Conservation (phyloP, 768 basidiomycete genomes). For the Russula sp. region DNA sequence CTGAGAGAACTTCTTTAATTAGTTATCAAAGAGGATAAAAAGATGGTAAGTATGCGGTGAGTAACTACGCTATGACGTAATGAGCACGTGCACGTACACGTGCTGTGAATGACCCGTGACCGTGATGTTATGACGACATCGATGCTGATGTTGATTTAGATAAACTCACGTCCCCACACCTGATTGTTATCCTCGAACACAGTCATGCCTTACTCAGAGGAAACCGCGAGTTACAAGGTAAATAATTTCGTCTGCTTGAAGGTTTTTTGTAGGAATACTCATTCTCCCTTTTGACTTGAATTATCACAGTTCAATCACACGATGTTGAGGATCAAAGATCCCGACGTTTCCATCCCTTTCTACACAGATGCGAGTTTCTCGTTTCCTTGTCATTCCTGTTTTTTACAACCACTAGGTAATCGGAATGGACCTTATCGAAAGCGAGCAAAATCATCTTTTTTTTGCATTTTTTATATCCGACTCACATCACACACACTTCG, state of each 20-base stretch:
- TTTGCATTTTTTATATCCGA: not conserved
- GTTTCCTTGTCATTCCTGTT: not conserved
- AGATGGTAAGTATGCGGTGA: too few species aligned
- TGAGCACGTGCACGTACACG: too few species aligned
- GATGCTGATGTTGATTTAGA: too few species aligned
- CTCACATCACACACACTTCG: not conserved
- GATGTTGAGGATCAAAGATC: constrained; percentile 86
- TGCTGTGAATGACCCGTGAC: too few species aligned
- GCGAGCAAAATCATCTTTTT: constrained; percentile 20
- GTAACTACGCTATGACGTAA: too few species aligned
- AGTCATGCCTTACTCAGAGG: constrained; percentile 21
- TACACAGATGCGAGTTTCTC: constrained; percentile 56
- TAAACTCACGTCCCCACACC: too few species aligned
- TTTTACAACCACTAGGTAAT: constrained; percentile 22
- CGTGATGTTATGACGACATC: too few species aligned
- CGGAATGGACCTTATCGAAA: constrained; percentile 28
- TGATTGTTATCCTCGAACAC: too few species aligned
- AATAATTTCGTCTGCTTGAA: not conserved
- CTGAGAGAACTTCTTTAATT: too few species aligned
- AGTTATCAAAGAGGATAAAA: too few species aligned
- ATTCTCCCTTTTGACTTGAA: not conserved
- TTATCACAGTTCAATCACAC: constrained; percentile 70
- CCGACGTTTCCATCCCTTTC: constrained; percentile 71
- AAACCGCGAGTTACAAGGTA: constrained; percentile 19
- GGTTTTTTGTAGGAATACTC: not conserved